A percentile compares a stretch with the other conserved stretches of the same genome.
phyloP scores from a whole-genome alignment of 2,329 filamentous ascomycete species.

The Venturia pyrina region DNA sequence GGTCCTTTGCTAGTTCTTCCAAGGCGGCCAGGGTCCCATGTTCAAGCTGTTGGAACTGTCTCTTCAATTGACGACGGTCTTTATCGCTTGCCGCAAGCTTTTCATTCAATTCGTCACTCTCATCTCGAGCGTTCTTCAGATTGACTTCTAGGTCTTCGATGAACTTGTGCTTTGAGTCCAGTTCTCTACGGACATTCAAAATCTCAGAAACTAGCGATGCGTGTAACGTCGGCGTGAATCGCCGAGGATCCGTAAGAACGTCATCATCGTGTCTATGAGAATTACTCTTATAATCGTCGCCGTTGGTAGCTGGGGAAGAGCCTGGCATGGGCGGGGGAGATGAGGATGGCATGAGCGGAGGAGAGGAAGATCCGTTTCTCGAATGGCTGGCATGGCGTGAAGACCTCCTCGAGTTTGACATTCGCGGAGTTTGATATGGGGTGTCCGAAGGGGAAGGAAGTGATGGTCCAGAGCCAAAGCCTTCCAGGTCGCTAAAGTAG shows the following conservation, averaged over 20 bases:
- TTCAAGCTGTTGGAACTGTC: constrained; percentile 78
- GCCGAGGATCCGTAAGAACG: constrained; percentile 71
- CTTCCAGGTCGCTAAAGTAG: constrained; percentile 38
- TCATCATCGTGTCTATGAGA: constrained; percentile 47
- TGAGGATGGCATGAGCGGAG: constrained; percentile 54
- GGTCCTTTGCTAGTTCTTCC: constrained; percentile 71
- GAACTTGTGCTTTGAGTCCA: constrained; percentile 78
- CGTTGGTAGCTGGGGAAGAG: constrained; percentile 8
- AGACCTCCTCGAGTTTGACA: constrained; percentile 47
- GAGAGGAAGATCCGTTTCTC: constrained; percentile 38
- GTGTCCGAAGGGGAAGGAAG: constrained; percentile 63
- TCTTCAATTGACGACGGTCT: constrained; percentile 71
- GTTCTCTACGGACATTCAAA: constrained; percentile 70
- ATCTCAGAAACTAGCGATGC: constrained; percentile 94
- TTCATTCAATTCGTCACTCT: constrained; percentile 61
- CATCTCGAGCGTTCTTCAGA: constrained; percentile 59
- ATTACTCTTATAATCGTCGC: constrained; percentile 36
- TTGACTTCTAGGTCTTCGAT: constrained; percentile 76
- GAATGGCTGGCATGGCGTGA: constrained; percentile 47
- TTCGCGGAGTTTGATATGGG: constrained; percentile 55
- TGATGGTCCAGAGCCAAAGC: constrained; percentile 34
- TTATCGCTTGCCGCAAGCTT: constrained; percentile 55
- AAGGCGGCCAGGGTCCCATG: constrained; percentile 80
- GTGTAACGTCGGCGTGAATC: constrained; percentile 91
- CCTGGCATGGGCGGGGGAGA: constrained; percentile 35